phyloP scores from a whole-genome alignment of 2,329 filamentous ascomycete species.

The Colletotrichum tofieldiae region DNA sequence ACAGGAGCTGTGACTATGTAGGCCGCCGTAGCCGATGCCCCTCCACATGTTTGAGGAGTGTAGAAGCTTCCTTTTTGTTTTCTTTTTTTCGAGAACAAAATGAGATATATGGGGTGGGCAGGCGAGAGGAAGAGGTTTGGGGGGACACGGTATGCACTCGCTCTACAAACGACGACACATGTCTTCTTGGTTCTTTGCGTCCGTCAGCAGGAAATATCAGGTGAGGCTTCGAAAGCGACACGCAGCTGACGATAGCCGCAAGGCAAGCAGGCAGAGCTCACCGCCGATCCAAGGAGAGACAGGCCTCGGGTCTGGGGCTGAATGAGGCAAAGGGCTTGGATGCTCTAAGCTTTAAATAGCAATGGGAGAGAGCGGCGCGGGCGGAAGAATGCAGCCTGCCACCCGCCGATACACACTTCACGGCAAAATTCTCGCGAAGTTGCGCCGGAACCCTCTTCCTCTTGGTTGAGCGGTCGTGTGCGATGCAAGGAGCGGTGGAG shows the following conservation, averaged over 20 bases:
- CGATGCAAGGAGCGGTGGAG: slow-evolving; percentile 24
- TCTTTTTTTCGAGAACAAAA: not conserved
- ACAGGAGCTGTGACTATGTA: slow-evolving; percentile 43
- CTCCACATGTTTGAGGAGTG: slow-evolving; percentile 41
- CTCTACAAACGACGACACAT: slow-evolving; percentile 37
- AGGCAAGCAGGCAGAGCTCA: slow-evolving; percentile 32
- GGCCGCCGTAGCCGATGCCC: slow-evolving; percentile 43
- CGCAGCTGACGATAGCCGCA: slow-evolving; percentile 28
- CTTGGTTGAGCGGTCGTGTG: slow-evolving; percentile 29
- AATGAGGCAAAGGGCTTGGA: slow-evolving; percentile 35
- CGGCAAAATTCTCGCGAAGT: slow-evolving; percentile 17
- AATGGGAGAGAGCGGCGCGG: slow-evolving; percentile 15
- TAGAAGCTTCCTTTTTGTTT: not conserved
- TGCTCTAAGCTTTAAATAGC: slow-evolving; percentile 38
- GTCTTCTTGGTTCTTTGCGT: slow-evolving; percentile 14
- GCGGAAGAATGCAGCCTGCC: slow-evolving; percentile 40
- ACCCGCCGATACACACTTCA: slow-evolving; percentile 34
- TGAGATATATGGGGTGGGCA: not conserved
- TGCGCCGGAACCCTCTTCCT: slow-evolving; percentile 27
- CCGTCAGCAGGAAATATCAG: slow-evolving; percentile 3
- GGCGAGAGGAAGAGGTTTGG: not conserved
- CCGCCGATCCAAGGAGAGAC: slow-evolving; percentile 33
- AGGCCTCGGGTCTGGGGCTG: slow-evolving; percentile 34
- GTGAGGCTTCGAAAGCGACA: slow-evolving; percentile 33
- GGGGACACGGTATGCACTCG: slow-evolving; percentile 34